Evolutionary conservation across 768 basidiomycete species (phyloP).

Genomic region (Mycena pura): DNA sequence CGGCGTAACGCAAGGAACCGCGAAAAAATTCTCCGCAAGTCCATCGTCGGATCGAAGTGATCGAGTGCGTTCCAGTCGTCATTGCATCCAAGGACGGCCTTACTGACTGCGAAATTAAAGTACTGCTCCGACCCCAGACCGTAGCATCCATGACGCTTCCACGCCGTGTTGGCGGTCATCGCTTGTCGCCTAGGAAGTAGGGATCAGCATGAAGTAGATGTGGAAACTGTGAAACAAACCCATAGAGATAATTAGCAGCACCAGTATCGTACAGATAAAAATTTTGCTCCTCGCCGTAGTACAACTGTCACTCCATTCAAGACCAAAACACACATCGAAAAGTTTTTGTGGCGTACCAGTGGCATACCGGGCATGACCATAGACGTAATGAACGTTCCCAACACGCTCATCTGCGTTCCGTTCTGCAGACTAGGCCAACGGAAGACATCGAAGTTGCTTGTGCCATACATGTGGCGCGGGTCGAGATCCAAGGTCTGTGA

Average conservation of each 20-base stretch:
- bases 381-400: conserved; percentile 80
- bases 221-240: conserved; percentile 46
- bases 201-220: conserved; percentile 3
- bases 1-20: conserved; percentile 77
- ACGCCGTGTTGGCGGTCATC: conserved; percentile 84
- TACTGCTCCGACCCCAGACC: conserved; percentile 89
- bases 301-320: conserved; percentile 52
- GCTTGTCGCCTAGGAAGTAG: conserved; percentile 75
- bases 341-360: conserved; percentile 52
- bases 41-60: conserved; percentile 91
- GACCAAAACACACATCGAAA: not conserved
- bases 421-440: conserved; percentile 91
- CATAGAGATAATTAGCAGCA: conserved; percentile 92
- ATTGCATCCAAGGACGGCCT: conserved; percentile 78
- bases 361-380: conserved; percentile 89
- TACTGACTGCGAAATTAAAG: conserved; percentile 90
- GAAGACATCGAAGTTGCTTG: conserved; percentile 95
- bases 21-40: conserved; percentile 73
- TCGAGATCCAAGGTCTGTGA: conserved; percentile 68
- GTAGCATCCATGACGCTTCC: conserved; percentile 95
- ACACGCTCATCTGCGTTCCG: conserved; percentile 76
- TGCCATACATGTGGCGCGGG: conserved; percentile 89
- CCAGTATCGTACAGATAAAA: conserved; percentile 88
- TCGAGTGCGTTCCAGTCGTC: conserved; percentile 94
- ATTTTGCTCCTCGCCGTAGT: conserved; percentile 92